Evolutionary conservation across 2,329 filamentous ascomycete genomes (phyloP).

Genomic region (Cryphonectria carpinicola): DNA sequence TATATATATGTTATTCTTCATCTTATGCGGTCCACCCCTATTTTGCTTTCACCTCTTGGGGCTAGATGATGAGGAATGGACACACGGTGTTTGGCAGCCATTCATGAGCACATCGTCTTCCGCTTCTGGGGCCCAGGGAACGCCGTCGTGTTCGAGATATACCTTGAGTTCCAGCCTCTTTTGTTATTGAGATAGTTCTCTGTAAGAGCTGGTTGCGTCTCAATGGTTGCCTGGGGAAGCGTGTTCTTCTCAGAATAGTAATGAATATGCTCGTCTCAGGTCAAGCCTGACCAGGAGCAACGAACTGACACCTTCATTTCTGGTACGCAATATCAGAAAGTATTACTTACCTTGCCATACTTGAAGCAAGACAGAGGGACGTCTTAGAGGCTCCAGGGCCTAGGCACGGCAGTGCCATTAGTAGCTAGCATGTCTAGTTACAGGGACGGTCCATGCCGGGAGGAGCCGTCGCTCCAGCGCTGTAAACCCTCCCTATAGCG

Average conservation of each 20-base stretch:
- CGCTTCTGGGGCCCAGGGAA: slow-evolving; percentile 23
- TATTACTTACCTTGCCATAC: slow-evolving; percentile 7
- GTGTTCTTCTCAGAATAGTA: neutral
- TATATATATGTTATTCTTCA: neutral
- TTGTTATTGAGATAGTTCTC: slow-evolving; percentile 24
- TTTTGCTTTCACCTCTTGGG: neutral
- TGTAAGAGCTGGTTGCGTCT: slow-evolving; percentile 19
- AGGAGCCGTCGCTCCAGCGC: neutral
- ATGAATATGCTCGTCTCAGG: neutral
- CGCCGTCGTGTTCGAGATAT: slow-evolving; percentile 15
- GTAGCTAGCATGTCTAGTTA: neutral
- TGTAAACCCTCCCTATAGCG: neutral
- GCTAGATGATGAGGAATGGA: neutral
- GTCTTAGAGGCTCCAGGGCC: too few species aligned
- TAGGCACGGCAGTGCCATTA: too few species aligned
- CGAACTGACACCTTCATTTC: slow-evolving; percentile 18
- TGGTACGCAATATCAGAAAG: neutral
- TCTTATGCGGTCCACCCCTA: neutral
- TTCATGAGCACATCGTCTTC: slow-evolving; percentile 24
- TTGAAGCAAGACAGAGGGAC: slow-evolving; percentile 13
- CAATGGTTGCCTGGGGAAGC: slow-evolving; percentile 16
- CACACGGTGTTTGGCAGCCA: slow-evolving; percentile 21
- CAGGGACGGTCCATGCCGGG: neutral
- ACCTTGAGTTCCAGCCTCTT: slow-evolving; percentile 17
- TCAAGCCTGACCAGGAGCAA: neutral